These are phyloP conservation scores for Lactarius evosmus DNA, from an alignment of 768 basidiomycete genomes.

Conservation along the genomic window DNA sequence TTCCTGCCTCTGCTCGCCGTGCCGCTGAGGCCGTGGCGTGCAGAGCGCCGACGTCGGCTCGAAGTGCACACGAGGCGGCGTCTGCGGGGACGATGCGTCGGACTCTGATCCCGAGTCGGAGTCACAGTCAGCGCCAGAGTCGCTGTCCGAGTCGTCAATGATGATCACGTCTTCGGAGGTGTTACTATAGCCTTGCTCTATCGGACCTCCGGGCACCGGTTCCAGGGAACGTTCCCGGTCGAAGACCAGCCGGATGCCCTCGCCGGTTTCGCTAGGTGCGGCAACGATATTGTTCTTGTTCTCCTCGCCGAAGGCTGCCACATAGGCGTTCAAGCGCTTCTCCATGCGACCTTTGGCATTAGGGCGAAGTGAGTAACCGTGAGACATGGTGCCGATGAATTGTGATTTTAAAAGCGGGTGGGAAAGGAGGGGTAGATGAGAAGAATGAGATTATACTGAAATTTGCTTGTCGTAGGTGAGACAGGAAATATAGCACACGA, in stretches of 20 bases:
- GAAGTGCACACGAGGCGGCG: background rate
- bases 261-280: constrained; percentile 7
- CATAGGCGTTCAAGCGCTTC: constrained; percentile 4
- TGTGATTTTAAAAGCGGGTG: background rate
- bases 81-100: background rate
- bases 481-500: background rate
- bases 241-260: constrained; percentile 5
- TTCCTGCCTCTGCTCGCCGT: background rate
- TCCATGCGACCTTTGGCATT: constrained; percentile 6
- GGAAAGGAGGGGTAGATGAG: background rate
- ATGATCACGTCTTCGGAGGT: background rate
- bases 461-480: background rate
- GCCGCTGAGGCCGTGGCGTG: background rate
- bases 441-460: background rate
- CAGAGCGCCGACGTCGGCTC: background rate
- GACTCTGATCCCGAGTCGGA: background rate
- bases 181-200: background rate
- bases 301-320: constrained; percentile 11
- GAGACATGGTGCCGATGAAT: constrained; percentile 13
- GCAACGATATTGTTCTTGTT: constrained; percentile 10
- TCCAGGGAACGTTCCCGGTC: constrained; percentile 12
- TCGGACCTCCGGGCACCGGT: background rate
- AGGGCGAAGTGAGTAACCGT: constrained; percentile 12
- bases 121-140: background rate
- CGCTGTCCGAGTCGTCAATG: background rate